phyloP scores from a whole-genome alignment of 331 rosid genomes.

The Malus hybrid region DNA sequence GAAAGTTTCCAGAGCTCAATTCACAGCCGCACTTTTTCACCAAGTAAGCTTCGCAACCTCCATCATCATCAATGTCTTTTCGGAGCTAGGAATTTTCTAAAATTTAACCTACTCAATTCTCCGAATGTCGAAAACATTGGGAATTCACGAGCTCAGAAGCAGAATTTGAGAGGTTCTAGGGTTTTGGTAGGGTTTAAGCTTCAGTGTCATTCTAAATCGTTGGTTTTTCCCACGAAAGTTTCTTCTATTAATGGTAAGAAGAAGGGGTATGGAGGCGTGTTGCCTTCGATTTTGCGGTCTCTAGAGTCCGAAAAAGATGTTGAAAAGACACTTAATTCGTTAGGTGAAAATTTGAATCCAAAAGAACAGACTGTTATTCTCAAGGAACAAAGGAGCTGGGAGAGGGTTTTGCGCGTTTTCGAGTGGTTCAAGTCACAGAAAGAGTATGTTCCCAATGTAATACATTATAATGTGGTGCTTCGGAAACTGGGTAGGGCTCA shows the following conservation, averaged over 20 bases:
- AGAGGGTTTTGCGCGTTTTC: slow-evolving; percentile 44
- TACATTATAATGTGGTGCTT: slow-evolving; percentile 86
- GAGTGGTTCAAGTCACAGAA: slow-evolving; percentile 67
- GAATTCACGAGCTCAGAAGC: slow-evolving; percentile 13
- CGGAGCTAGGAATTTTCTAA: slow-evolving; percentile 17
- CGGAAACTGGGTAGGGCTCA: slow-evolving; percentile 64
- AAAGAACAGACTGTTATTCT: slow-evolving; percentile 75
- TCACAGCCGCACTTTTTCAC: slow-evolving; percentile 9
- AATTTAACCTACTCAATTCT: slow-evolving; percentile 12
- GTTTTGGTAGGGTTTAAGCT: slow-evolving; percentile 38
- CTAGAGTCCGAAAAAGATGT: slow-evolving; percentile 31
- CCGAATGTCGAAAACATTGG: background rate
- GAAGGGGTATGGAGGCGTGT: slow-evolving; percentile 29
- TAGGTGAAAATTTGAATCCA: slow-evolving; percentile 29
- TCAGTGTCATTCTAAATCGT: slow-evolving; percentile 25
- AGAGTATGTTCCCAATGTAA: slow-evolving; percentile 60
- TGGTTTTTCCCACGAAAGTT: slow-evolving; percentile 18
- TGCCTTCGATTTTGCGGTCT: slow-evolving; percentile 41
- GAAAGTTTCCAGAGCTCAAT: slow-evolving; percentile 25
- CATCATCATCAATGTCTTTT: slow-evolving; percentile 3
- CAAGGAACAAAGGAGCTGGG: slow-evolving; percentile 55
- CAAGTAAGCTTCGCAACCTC: slow-evolving; percentile 18
- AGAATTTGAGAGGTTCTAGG: slow-evolving; percentile 7
- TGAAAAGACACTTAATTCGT: slow-evolving; percentile 38
- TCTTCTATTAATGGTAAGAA: slow-evolving; percentile 24